Conservation (phyloP, 306 rosid genomes). For the Lagenaria siceraria region DNA sequence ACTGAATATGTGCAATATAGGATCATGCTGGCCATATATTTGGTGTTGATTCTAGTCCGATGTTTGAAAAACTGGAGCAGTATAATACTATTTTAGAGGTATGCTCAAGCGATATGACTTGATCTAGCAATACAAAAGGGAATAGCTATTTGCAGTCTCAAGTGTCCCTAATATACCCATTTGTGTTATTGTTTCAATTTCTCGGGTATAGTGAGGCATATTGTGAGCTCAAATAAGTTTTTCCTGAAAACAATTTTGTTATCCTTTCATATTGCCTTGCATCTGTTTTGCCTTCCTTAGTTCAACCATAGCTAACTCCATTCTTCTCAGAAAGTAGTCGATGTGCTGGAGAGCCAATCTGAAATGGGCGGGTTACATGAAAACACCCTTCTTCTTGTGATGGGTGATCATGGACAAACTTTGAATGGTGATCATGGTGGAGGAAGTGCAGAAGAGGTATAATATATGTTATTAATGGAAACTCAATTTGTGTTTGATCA, state of each 20-base stretch:
- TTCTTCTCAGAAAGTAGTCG: conserved; percentile 66
- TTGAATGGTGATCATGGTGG: conserved; percentile 99
- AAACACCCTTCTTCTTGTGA: conserved; percentile 81
- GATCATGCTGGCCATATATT: conserved; percentile 98
- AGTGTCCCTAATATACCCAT: neutral
- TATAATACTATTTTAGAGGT: conserved; percentile 71
- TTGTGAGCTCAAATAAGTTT: neutral
- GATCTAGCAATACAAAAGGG: neutral
- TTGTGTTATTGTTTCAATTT: neutral
- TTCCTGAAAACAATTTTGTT: neutral
- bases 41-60: conserved; percentile 81
- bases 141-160: neutral
- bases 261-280: neutral
- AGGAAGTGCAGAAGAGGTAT: conserved; percentile 90
- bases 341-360: conserved; percentile 59
- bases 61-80: conserved; percentile 86
- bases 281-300: neutral
- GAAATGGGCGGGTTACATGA: conserved; percentile 75
- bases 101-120: conserved; percentile 1
- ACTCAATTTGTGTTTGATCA: neutral
- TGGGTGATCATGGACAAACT: conserved; percentile 99
- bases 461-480: conserved; percentile 6
- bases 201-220: neutral
- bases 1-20: conserved; percentile 23
- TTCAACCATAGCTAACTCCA: conserved; percentile 10